Percentiles rank a stretch among this genome's conserved stretches.
Evolutionary conservation across 345 rosid genomes (phyloP).

Genomic region (Arabis hirsuta): DNA sequence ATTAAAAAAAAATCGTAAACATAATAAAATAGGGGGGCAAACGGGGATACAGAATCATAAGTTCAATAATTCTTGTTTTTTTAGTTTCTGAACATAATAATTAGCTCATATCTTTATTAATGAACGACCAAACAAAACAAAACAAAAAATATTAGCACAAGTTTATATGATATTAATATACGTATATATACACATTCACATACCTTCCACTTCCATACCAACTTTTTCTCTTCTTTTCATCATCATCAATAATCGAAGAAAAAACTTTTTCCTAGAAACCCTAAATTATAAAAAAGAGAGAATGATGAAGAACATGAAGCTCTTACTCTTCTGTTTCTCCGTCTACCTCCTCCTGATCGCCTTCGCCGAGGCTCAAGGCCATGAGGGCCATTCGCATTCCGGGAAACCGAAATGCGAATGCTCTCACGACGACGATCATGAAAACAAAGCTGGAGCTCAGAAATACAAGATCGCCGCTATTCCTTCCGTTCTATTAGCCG

Average conservation of each 20-base stretch:
- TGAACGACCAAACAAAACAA: background rate
- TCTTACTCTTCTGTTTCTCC: conserved; percentile 28
- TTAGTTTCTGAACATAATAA: too few relatives aligned
- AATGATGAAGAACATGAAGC: conserved; percentile 27
- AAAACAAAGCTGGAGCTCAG: conserved; percentile 33
- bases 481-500: conserved; percentile 32
- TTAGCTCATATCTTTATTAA: background rate
- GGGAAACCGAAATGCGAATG: conserved; percentile 36
- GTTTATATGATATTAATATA: background rate
- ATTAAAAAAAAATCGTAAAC: too few relatives aligned
- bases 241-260: conserved; percentile 15
- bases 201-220: conserved; percentile 22
- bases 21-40: too few relatives aligned
- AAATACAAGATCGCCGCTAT: conserved; percentile 45
- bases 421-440: conserved; percentile 38
- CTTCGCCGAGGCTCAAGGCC: conserved; percentile 13
- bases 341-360: conserved; percentile 29
- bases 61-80: too few relatives aligned
- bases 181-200: conserved; percentile 17
- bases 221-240: background rate
- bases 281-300: background rate
- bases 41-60: too few relatives aligned
- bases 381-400: conserved; percentile 36
- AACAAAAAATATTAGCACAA: background rate
- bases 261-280: background rate